phyloP scores from a whole-genome alignment of 176 grass and related monocot species.

The Puya raimondii region DNA sequence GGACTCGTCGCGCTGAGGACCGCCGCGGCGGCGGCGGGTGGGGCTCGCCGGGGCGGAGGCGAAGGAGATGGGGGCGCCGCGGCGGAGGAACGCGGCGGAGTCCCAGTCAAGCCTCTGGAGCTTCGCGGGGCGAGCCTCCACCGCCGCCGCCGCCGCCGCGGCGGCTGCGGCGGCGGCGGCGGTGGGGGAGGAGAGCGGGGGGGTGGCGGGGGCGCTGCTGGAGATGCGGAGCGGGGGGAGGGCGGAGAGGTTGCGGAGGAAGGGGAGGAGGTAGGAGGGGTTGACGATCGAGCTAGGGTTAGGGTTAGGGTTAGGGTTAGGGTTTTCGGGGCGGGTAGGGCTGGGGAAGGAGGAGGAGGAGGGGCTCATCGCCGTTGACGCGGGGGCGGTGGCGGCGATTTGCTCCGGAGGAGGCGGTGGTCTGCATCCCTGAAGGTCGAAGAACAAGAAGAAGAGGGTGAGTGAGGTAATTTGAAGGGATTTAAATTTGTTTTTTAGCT shows the following conservation, averaged over 20 bases:
- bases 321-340: slow-evolving; percentile 10
- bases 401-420: too few relatives aligned
- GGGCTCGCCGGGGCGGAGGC: slow-evolving; percentile 17
- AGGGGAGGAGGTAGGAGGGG: slow-evolving; percentile 17
- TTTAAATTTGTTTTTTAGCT: too few relatives aligned
- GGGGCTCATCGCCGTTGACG: neutral
- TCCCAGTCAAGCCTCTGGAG: slow-evolving; percentile 14
- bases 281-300: slow-evolving; percentile 10
- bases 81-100: neutral
- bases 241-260: slow-evolving; percentile 17
- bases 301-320: slow-evolving; percentile 4
- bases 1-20: slow-evolving; percentile 18
- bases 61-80: neutral
- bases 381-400: too few relatives aligned
- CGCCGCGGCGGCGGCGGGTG: neutral
- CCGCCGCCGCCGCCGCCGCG: too few relatives aligned
- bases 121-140: neutral
- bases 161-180: neutral
- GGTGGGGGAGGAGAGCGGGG: slow-evolving; percentile 16
- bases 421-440: too few relatives aligned
- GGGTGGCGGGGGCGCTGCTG: slow-evolving; percentile 19
- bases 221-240: slow-evolving; percentile 20
- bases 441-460: too few relatives aligned
- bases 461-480: too few relatives aligned
- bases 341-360: slow-evolving; percentile 17